Base-by-base conservation (phyloP, 805 yeast species). In the Brettanomyces sp. region DNA sequence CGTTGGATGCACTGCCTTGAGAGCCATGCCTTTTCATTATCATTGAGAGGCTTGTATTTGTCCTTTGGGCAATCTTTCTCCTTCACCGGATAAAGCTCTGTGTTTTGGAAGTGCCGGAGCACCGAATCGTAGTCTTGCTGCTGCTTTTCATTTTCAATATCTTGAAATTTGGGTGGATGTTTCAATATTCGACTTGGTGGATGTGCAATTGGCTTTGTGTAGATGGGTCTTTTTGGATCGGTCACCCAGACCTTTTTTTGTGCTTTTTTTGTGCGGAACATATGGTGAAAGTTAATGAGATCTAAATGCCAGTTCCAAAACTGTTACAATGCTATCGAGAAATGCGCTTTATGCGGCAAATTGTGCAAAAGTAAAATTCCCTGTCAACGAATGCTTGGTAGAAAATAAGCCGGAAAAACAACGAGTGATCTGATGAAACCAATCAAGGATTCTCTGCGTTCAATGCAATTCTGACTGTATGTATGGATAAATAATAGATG, bases 1-100 rank as follows among this genome's bases (percentile, higher is more conserved):
- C 99, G 75, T 55, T 87, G 64, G 44, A 93, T 68, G 62, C 99
- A 93, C 63, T 93, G 97, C 55, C 80, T 76, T 3, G 96, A 84
- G 45, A 93, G 70, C 98, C 98, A 93, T 1, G 93, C 79, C 62
- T 79, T 83, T 63, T 93, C 99, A 35, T 63, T 59, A 23, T 65
- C 66, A 47, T 58, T 63, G 42, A 72, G 59, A 2, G 74, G 69
- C 38, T 64, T 64, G 45, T 63, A 63, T 9, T 63, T 59, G 1
- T 60, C 58, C 25, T 60, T 60, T 33, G 50, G 46, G 23, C 59
- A 49, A 13, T 62, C 50, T 30, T 71, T 73, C 56, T 80, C 86
- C 8, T 59, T 59, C 8, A 65, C 59, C 2, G 88, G 85, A 18
- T 76, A 63, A 28, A 53, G 58, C 14, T 66, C 76, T 4, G 77